Evolutionary conservation across 2,329 filamentous ascomycete species (phyloP), one percentile per base, ranked within the genome.

Genomic region (Xylariaceae sp.): DNA sequence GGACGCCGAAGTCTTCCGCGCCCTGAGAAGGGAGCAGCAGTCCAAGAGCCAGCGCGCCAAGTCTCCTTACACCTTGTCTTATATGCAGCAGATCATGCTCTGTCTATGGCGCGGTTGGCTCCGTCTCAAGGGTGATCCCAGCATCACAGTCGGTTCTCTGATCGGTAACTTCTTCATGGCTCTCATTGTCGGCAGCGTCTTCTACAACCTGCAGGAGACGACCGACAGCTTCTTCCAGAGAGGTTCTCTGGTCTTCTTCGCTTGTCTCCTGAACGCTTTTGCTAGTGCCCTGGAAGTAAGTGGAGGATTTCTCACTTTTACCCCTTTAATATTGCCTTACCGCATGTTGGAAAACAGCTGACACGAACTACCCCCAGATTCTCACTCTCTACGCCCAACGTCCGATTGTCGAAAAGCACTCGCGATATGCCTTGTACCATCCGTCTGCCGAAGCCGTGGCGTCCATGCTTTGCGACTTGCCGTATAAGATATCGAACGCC

Each of bases 321-420:
- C 14, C 17, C 1, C 1, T 24, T 17, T 35, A 1, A 49, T 47
- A 2, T n/a, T n/a, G n/a, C n/a, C n/a, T n/a, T n/a, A n/a, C n/a
- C n/a, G n/a, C n/a, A n/a, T n/a, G n/a, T n/a, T n/a, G n/a, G n/a
- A n/a, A n/a, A n/a, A n/a, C n/a, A n/a, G n/a, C n/a, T n/a, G 44
- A 15, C 45, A 36, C 32, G 38, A 16, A 44, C 53, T 21, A 54
- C 39, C 26, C 13, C 23, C n/a, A 82, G 71, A 92, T 95, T 57
- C 64, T 92, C 23, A 88, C 85, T 0, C 73, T 95, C 4, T 96
- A 92, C 58, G 78, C 85, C 2, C 88, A 95, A 74, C 83, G 89
- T 26, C 84, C 85, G 1, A 94, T 95, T 53, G 87, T 96, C 44
- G 88, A 95, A 59, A 95, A 95, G 60, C 89, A 96, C 53, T 68